Evolutionary conservation across 2,329 filamentous ascomycete genomes (phyloP), one percentile per base, ranked within the genome.

Genomic region (Xylariales sp.): DNA sequence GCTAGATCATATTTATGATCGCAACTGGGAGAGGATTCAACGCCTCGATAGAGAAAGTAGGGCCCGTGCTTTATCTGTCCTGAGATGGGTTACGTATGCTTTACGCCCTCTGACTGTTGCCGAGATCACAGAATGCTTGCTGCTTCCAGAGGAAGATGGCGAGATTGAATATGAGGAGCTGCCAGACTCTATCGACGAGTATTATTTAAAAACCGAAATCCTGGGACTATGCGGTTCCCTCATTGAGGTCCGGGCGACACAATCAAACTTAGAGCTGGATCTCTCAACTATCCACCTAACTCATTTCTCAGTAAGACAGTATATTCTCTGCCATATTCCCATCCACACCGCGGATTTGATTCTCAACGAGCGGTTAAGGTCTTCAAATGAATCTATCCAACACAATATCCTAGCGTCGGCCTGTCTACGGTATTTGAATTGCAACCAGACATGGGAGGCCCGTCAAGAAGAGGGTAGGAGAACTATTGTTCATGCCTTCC

Each of bases 81-180:
- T 81, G 0, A 75, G 73, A 1, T 80, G 76, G 78, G 61, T 72
- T 0, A 70, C 75, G 0, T 80, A 79, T 55, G 54, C 53, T 10
- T 7, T 59, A 9, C 69, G 69, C 12, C 67, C 67, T 1, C 30
- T 71, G 0, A 71, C 58, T 16, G 9, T 71, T 8, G 4, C 30
- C 3, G 67, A 71, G 45, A 58, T 71, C 8, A 69, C 64, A 9
- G 62, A 66, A 39, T 14, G 7, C n/a, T 36, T 71, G 32, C 60
- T 71, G 39, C 7, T 67, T 9, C 14, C 46, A 3, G 61, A 61
- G 10, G 64, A 36, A 10, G 67, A 71, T 5, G 50, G 48, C 5
- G 18, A 34, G 30, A 10, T 66, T 2, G 62, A 62, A 12, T 52
- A 64, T 32, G 39, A 48, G 41, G 67, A 71, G 14, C 28, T 71